Percentiles rank a stretch among this genome's conserved stretches.
phyloP scores from a whole-genome alignment of 1,284 basidiomycete genomes.

The Chalciporus sp. region DNA sequence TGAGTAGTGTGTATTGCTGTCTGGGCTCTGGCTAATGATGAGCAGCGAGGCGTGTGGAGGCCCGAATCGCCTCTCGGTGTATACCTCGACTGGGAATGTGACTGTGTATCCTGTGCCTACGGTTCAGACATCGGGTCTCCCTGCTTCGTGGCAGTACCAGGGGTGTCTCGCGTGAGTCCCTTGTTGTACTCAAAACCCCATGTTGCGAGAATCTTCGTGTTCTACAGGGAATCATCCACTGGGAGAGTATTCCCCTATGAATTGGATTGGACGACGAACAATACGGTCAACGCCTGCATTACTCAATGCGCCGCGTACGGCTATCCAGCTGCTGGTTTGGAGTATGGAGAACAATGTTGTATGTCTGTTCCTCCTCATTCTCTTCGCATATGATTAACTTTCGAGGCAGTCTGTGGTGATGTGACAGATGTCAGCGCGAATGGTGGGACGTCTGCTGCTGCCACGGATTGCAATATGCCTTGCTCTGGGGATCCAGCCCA shows the following conservation, averaged over 20 bases:
- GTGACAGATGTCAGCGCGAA: slow-evolving; percentile 49
- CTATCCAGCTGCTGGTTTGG: slow-evolving; percentile 64
- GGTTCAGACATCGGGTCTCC: slow-evolving; percentile 54
- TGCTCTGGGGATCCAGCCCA: slow-evolving; percentile 71
- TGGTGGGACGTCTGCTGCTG: slow-evolving; percentile 44
- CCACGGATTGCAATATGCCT: slow-evolving; percentile 55
- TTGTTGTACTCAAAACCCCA: background rate
- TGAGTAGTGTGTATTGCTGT: slow-evolving; percentile 35
- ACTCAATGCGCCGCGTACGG: slow-evolving; percentile 66
- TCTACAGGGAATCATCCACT: slow-evolving; percentile 36
- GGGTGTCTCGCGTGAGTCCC: slow-evolving; percentile 64
- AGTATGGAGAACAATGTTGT: slow-evolving; percentile 68
- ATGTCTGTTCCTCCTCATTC: slow-evolving; percentile 29
- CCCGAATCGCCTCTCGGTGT: slow-evolving; percentile 69
- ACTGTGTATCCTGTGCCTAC: slow-evolving; percentile 60
- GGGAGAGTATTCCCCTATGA: slow-evolving; percentile 61
- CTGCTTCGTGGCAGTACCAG: slow-evolving; percentile 63
- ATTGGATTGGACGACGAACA: slow-evolving; percentile 60
- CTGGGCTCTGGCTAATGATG: slow-evolving; percentile 6
- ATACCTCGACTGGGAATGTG: slow-evolving; percentile 54
- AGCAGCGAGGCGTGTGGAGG: slow-evolving; percentile 70
- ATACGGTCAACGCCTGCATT: slow-evolving; percentile 61
- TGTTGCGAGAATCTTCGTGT: background rate
- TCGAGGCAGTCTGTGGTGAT: slow-evolving; percentile 65
- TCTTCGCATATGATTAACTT: background rate